Conservation (phyloP, 1,284 basidiomycete species). For the Hemileia vastatrix region DNA sequence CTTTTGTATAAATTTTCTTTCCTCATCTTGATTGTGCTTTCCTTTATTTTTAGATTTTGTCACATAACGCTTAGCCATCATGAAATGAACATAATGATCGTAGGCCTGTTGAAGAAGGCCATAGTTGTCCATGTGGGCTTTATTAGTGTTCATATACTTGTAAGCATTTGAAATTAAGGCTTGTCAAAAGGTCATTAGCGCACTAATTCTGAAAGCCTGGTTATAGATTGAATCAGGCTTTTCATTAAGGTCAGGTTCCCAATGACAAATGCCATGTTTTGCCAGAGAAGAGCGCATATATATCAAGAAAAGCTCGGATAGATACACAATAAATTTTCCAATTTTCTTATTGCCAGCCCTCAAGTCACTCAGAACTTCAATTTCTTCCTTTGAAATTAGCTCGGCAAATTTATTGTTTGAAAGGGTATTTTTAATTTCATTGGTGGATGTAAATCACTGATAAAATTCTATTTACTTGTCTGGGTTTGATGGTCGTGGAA, state of each 20-base stretch:
- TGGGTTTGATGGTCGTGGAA: too few species aligned
- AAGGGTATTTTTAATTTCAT: too few species aligned
- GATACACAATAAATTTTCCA: neutral
- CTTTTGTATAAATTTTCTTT: neutral
- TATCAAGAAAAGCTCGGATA: neutral
- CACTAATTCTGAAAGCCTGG: conserved; percentile 1
- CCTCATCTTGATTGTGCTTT: neutral
- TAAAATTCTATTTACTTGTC: too few species aligned
- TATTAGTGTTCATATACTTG: neutral
- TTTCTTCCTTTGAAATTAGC: too few species aligned
- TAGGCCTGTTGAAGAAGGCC: neutral
- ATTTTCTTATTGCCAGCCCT: too few species aligned
- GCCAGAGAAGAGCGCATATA: conserved; percentile 6
- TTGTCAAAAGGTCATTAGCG: neutral
- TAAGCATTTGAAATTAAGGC: neutral
- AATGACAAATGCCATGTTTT: neutral
- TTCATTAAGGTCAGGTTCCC: conserved; percentile 11
- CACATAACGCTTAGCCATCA: too few species aligned
- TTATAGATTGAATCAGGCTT: conserved; percentile 7
- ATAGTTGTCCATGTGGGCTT: neutral
- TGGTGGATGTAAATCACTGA: too few species aligned
- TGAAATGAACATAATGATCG: conserved; percentile 1
- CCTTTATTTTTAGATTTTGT: neutral
- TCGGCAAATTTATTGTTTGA: too few species aligned
- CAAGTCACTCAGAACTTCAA: too few species aligned